These are phyloP conservation scores for Daldinia vernicosa DNA, from an alignment of 495 filamentous ascomycete genomes.

Conservation along the genomic window DNA sequence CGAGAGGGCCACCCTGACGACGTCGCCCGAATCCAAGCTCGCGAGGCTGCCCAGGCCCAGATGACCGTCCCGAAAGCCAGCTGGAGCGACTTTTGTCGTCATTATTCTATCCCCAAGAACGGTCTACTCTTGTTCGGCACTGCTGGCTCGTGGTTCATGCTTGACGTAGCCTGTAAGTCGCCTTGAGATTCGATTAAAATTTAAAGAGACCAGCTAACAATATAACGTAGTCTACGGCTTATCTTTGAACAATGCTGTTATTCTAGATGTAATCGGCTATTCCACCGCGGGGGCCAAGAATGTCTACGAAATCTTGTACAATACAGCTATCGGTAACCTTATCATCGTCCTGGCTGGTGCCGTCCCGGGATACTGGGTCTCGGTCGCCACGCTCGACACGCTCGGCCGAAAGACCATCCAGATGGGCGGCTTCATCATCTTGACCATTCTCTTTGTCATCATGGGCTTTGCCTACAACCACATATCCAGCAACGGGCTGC, in stretches of 20 bases:
- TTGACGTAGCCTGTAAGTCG: conserved; percentile 62
- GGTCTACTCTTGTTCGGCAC: conserved; percentile 77
- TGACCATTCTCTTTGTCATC: conserved; percentile 77
- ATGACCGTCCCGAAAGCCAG: conserved; percentile 70
- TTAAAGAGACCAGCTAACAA: background rate
- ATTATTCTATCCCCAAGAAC: conserved; percentile 74
- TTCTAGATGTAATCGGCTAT: conserved; percentile 74
- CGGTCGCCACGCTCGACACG: conserved; percentile 73
- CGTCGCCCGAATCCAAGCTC: conserved; percentile 60
- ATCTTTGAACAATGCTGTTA: conserved; percentile 75
- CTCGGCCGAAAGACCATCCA: conserved; percentile 85
- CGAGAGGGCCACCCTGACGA: conserved; percentile 70
- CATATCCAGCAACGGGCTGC: conserved; percentile 64
- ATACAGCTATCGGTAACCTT: conserved; percentile 76
- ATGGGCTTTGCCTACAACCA: conserved; percentile 77
- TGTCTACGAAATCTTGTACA: conserved; percentile 71
- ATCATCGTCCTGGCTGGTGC: conserved; percentile 78
- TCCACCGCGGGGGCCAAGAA: conserved; percentile 61
- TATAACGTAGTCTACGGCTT: conserved; percentile 67
- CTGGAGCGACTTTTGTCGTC: conserved; percentile 68
- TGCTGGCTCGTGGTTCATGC: conserved; percentile 81
- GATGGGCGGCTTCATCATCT: conserved; percentile 73
- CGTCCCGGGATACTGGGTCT: conserved; percentile 82
- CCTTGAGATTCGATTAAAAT: too few species aligned
- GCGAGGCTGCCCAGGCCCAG: conserved; percentile 54